Percentiles rank a stretch among this genome's conserved stretches.
These are phyloP conservation scores for Colletotrichum liaoningense DNA, from an alignment of 2,329 filamentous ascomycete genomes.

Conservation along the genomic window DNA sequence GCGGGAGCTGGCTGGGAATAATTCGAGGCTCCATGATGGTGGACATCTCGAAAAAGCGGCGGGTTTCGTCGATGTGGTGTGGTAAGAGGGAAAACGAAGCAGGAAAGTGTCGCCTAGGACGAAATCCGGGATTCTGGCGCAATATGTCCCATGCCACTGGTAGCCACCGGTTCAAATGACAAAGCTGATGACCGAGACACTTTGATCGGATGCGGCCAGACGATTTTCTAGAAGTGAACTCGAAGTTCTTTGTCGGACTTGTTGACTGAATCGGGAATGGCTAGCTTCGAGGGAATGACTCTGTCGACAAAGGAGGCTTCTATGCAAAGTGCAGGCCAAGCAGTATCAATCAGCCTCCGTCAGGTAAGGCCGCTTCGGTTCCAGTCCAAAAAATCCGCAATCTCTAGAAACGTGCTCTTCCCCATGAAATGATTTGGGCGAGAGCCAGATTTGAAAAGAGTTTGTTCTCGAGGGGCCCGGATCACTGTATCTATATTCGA, in stretches of 20 bases:
- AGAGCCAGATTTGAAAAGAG: not conserved
- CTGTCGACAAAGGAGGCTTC: constrained; percentile 23
- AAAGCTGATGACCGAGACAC: constrained; percentile 26
- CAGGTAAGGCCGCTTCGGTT: constrained; percentile 10
- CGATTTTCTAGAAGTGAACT: constrained; percentile 28
- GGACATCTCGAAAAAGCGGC: not conserved
- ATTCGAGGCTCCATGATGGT: constrained; percentile 29
- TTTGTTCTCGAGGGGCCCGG: not conserved
- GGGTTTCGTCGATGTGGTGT: not conserved
- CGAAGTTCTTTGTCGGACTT: constrained; percentile 24
- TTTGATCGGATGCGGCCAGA: constrained; percentile 22
- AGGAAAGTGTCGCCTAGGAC: constrained; percentile 13
- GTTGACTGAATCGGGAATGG: constrained; percentile 27
- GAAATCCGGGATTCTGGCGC: constrained; percentile 26
- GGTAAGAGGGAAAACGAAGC: not conserved
- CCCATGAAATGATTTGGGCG: not conserved
- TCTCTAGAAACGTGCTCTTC: not conserved
- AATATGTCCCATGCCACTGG: constrained; percentile 34
- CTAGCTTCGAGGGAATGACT: constrained; percentile 21
- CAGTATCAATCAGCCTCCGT: not conserved
- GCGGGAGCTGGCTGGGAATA: constrained; percentile 27
- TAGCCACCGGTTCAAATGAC: constrained; percentile 24
- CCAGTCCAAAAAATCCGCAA: not conserved
- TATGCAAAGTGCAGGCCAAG: constrained; percentile 12
- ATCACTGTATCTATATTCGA: not conserved